Conservation (phyloP, 2,329 filamentous ascomycete species). For the Fusarium tanahbumbuense region DNA sequence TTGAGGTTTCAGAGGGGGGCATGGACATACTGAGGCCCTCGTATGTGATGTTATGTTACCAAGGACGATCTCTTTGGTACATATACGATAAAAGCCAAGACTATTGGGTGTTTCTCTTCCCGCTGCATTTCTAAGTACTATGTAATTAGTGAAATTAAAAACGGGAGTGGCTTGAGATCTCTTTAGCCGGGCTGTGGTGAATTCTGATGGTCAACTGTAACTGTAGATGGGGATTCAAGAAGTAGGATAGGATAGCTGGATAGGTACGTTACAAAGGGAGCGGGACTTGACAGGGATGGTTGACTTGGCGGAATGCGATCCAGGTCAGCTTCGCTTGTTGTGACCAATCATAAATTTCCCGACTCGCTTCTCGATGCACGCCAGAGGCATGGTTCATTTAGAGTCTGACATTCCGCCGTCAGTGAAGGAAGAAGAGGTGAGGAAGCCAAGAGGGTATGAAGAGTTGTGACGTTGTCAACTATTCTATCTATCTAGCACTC, state of each 20-base stretch:
- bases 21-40: conserved; percentile 2
- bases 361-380: conserved; percentile 48
- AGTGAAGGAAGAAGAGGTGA: background rate
- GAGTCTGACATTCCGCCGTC: conserved; percentile 33
- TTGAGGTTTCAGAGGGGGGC: background rate
- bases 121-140: background rate
- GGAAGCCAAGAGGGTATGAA: background rate
- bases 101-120: background rate
- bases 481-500: background rate
- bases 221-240: background rate
- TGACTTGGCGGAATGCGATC: conserved; percentile 41
- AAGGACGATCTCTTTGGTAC: background rate
- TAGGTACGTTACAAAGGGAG: background rate
- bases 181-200: background rate
- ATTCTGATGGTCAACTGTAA: background rate
- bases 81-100: conserved; percentile 13
- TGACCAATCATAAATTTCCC: conserved; percentile 47
- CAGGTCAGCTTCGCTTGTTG: conserved; percentile 45
- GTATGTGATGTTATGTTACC: conserved; percentile 14
- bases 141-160: background rate
- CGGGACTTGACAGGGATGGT: conserved; percentile 15
- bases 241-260: background rate
- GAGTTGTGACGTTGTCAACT: background rate
- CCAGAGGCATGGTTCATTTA: conserved; percentile 32
- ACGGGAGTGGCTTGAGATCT: conserved; percentile 28